Conservation (phyloP, 306 rosid species). For the Fragaria nilgerrensis region DNA sequence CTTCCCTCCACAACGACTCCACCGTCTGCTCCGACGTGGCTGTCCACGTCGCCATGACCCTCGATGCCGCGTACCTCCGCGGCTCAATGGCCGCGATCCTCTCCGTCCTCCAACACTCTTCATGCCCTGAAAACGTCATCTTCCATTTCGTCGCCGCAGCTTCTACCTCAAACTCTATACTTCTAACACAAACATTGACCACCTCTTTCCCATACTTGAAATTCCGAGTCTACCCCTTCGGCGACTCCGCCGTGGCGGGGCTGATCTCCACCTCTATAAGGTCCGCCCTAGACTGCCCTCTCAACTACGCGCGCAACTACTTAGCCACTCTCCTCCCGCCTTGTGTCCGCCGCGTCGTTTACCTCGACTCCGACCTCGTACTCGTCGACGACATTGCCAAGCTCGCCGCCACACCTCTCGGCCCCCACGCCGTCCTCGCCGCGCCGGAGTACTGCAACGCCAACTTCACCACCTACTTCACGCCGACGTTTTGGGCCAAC, state of each 20-base stretch:
- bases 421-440: slow-evolving; percentile 53
- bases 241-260: slow-evolving; percentile 56
- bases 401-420: slow-evolving; percentile 59
- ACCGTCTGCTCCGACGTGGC: slow-evolving; percentile 36
- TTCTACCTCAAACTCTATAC: slow-evolving; percentile 27
- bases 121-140: slow-evolving; percentile 72
- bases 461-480: slow-evolving; percentile 72
- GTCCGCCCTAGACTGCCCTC: slow-evolving; percentile 82
- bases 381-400: slow-evolving; percentile 88
- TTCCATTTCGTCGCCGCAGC: slow-evolving; percentile 80
- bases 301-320: slow-evolving; percentile 96
- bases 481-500: slow-evolving; percentile 84
- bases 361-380: slow-evolving; percentile 86
- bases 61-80: slow-evolving; percentile 79
- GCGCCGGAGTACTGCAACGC: slow-evolving; percentile 98
- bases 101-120: slow-evolving; percentile 91
- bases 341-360: slow-evolving; percentile 54
- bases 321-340: slow-evolving; percentile 60
- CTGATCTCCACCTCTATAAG: slow-evolving; percentile 89
- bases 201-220: slow-evolving; percentile 70
- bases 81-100: slow-evolving; percentile 95
- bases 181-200: slow-evolving; percentile 34
- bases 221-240: slow-evolving; percentile 74
- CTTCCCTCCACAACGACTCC: slow-evolving; percentile 11
- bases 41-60: slow-evolving; percentile 87